phyloP scores from a whole-genome alignment of 2,329 filamentous ascomycete genomes.

The Arthrinium puccinioides region DNA sequence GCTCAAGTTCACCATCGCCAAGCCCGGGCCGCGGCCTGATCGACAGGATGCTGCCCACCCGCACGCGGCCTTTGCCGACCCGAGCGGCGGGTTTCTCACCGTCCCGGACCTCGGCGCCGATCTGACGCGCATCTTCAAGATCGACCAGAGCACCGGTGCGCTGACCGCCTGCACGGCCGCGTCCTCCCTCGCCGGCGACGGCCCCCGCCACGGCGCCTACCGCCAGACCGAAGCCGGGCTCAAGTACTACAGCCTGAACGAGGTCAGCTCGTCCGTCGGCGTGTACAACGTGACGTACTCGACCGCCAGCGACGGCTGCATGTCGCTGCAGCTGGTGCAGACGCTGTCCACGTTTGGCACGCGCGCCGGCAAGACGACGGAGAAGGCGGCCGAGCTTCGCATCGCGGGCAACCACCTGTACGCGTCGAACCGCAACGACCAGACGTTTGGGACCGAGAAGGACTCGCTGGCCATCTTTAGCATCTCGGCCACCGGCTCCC shows the following conservation, averaged over 20 bases:
- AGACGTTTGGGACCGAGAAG: constrained; percentile 4
- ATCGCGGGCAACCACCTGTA: constrained; percentile 30
- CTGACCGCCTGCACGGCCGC: constrained; percentile 37
- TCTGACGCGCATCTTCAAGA: constrained; percentile 44
- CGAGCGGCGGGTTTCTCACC: constrained; percentile 40
- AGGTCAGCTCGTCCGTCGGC: constrained; percentile 42
- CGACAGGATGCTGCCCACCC: constrained; percentile 51
- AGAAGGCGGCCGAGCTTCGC: constrained; percentile 49
- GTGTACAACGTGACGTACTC: constrained; percentile 40
- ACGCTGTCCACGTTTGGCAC: constrained; percentile 36
- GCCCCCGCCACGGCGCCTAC: constrained; percentile 45
- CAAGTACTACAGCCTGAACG: constrained; percentile 35
- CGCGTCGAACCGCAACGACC: constrained; percentile 6
- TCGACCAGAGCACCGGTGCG: constrained; percentile 34
- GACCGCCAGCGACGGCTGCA: constrained; percentile 33
- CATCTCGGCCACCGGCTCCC: not conserved
- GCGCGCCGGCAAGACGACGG: constrained; percentile 31
- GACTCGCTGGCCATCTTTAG: constrained; percentile 4
- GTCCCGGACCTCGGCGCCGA: constrained; percentile 48
- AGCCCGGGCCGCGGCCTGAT: constrained; percentile 31
- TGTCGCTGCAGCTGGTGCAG: constrained; percentile 37
- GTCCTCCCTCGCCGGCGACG: constrained; percentile 36
- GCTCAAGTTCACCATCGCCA: constrained; percentile 32
- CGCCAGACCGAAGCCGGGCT: constrained; percentile 30
- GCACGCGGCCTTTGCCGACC: constrained; percentile 42